Evolutionary conservation across 495 filamentous ascomycete species (phyloP).

Genomic region (Xylaria flabelliformis): DNA sequence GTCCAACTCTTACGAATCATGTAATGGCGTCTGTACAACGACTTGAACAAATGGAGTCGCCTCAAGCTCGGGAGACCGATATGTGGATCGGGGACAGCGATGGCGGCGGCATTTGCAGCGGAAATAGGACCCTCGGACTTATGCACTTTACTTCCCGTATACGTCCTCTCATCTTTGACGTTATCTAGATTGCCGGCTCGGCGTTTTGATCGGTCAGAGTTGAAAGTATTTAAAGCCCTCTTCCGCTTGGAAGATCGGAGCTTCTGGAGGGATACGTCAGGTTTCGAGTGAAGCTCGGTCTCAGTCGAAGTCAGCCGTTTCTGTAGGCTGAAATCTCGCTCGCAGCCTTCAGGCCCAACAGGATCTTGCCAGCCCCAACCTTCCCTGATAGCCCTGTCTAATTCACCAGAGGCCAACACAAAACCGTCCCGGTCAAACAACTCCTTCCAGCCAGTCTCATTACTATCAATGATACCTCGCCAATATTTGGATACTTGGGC

Average conservation of each 20-base stretch:
- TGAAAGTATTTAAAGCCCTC: constrained; percentile 44
- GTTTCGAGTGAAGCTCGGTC: constrained; percentile 52
- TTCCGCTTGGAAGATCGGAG: constrained; percentile 52
- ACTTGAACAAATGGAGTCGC: constrained; percentile 92
- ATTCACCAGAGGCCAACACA: constrained; percentile 76
- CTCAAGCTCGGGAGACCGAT: constrained; percentile 79
- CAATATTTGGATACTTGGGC: constrained; percentile 95
- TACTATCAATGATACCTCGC: constrained; percentile 85
- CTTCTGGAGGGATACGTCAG: constrained; percentile 42
- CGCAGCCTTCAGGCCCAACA: constrained; percentile 72
- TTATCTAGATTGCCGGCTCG: constrained; percentile 54
- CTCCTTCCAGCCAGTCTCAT: constrained; percentile 96
- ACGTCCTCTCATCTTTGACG: constrained; percentile 44
- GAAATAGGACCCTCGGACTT: constrained; percentile 82
- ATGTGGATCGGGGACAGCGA: constrained; percentile 80
- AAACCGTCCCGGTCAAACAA: constrained; percentile 86
- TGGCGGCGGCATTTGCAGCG: constrained; percentile 79
- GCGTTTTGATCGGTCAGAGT: constrained; percentile 61
- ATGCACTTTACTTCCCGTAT: constrained; percentile 43
- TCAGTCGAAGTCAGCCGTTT: constrained; percentile 54
- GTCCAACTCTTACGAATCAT: constrained; percentile 93
- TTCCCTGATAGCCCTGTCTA: constrained; percentile 84
- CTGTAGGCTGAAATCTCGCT: constrained; percentile 74
- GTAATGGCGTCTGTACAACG: constrained; percentile 89
- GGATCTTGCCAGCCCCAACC: constrained; percentile 99